phyloP scores from a whole-genome alignment of 2,329 filamentous ascomycete species.

The Zalaria obscura region DNA sequence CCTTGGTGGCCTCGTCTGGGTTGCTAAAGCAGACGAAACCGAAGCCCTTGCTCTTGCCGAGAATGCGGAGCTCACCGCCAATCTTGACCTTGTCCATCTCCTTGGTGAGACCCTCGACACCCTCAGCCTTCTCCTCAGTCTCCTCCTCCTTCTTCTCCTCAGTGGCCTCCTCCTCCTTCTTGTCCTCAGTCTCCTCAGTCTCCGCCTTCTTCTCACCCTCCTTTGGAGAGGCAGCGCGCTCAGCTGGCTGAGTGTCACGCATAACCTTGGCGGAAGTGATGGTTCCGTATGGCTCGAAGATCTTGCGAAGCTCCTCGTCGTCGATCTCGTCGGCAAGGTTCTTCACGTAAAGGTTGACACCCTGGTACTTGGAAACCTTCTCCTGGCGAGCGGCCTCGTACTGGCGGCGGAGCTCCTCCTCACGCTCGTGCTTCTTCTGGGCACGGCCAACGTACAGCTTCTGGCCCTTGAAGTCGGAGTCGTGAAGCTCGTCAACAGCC shows the following conservation, averaged over 20 bases:
- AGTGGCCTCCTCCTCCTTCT: constrained; percentile 35
- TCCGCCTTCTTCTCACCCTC: constrained; percentile 29
- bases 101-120: constrained; percentile 30
- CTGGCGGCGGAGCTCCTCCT: constrained; percentile 97
- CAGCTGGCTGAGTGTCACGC: constrained; percentile 55
- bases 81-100: constrained; percentile 39
- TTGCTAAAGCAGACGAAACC: constrained; percentile 99
- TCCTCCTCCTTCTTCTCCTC: constrained; percentile 37
- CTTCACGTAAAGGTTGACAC: constrained; percentile 99
- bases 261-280: constrained; percentile 99
- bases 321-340: constrained; percentile 95
- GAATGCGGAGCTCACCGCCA: constrained; percentile 46
- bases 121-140: constrained; percentile 38
- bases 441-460: constrained; percentile 96
- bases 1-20: constrained; percentile 97
- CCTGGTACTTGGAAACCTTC: constrained; percentile 98
- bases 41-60: constrained; percentile 99
- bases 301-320: constrained; percentile 89
- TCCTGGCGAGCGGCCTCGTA: constrained; percentile 95
- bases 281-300: constrained; percentile 81
- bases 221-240: constrained; percentile 23
- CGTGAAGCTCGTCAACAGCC: constrained; percentile 85
- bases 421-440: constrained; percentile 99
- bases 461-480: constrained; percentile 83
- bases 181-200: constrained; percentile 37